Evolutionary conservation across 345 rosid genomes (phyloP).

Genomic region (Gossypium ekmanianum): DNA sequence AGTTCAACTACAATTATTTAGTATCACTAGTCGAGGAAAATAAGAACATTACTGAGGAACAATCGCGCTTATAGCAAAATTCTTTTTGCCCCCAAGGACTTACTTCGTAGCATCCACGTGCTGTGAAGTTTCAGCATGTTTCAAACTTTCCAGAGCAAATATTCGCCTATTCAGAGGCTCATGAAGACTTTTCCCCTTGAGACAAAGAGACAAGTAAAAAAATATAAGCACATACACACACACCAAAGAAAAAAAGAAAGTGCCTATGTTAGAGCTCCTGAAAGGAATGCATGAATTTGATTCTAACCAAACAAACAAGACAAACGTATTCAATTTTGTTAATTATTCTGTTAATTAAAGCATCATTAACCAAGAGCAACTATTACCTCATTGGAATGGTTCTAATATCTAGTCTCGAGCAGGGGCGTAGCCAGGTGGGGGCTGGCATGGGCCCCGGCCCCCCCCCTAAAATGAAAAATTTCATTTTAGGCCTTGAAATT

Average conservation of each 20-base stretch:
- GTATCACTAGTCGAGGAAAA: background rate
- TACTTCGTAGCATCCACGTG: constrained; percentile 59
- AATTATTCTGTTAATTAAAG: background rate
- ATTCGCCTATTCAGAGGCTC: constrained; percentile 72
- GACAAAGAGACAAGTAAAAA: constrained; percentile 7
- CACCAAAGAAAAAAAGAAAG: background rate
- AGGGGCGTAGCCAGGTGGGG: too few species aligned
- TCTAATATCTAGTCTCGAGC: background rate
- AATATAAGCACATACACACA: background rate
- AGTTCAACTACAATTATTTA: background rate
- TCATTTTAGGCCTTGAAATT: too few species aligned
- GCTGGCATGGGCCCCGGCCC: too few species aligned
- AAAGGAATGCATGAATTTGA: background rate
- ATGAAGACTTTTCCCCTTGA: constrained; percentile 61
- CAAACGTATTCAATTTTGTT: background rate
- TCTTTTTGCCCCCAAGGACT: constrained; percentile 12
- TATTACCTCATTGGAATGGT: background rate
- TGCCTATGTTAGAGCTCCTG: background rate
- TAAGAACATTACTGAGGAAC: background rate
- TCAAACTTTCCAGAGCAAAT: constrained; percentile 69
- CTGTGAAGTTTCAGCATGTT: constrained; percentile 60
- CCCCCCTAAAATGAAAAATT: too few species aligned
- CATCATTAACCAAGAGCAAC: background rate
- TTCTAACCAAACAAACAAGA: constrained; percentile 1
- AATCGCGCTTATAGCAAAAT: background rate